Evolutionary conservation across 2,329 filamentous ascomycete genomes (phyloP), one percentile per base, ranked within the genome.

Genomic region (Biscogniauxia marginata): DNA sequence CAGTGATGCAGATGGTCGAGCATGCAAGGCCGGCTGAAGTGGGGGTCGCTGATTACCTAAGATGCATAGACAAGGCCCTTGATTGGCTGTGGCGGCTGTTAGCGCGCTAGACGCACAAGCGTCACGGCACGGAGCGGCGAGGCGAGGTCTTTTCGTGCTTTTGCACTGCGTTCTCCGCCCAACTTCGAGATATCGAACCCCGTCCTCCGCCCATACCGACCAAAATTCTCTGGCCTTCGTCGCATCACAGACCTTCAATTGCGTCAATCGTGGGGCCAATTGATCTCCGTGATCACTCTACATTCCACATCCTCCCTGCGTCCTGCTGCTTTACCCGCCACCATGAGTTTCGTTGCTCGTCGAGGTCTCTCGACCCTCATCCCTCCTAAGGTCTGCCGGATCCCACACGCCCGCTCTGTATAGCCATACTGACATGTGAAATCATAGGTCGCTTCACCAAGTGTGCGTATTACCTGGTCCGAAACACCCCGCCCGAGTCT

Each of bases 311-410:
- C 49, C 58, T 56, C 54, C 61, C 61, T 57, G 53, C 16, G 53
- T 51, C 52, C 63, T 39, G 11, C 30, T 39, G 13, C 66, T 63
- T 63, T 62, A 49, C 65, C 71, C 71, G 72, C 75, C 84, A 91
- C 80, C 79, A 97, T 96, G 93, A 96, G 91, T 84, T 95, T 87
- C 86, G 84, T 96, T 73, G 85, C 87, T 73, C 90, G 90, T 80
- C 88, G 93, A 81, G 90, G 86, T 84, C 89, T 97, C 74, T 98
- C 95, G 75, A 96, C 96, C 84, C 89, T 99, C 78, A 97, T 99
- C 72, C 96, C 96, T 70, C 95, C 96, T 74, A 99, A 99, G 92
- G 93, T 96, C 49, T 50, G 68, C 67, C 21, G 22, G 19, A 46
- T 50, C 47, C 51, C 24, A 46, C 20, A 18, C 21, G 22, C 30